phyloP scores from a whole-genome alignment of 2,329 filamentous ascomycete genomes.

The Leptographium lundbergii region DNA sequence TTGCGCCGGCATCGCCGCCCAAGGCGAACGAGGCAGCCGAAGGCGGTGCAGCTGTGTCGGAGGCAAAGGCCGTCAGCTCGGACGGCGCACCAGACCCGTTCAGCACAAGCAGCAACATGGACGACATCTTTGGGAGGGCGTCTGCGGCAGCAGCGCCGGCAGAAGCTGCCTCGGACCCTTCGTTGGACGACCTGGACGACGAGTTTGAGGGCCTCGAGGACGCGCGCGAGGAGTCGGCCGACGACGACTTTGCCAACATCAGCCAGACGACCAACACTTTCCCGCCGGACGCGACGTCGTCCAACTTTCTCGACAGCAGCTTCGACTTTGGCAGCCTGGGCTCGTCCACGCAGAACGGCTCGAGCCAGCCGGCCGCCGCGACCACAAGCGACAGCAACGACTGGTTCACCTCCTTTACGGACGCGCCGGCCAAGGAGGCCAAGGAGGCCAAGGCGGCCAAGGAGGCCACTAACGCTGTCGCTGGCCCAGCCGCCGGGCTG shows the following conservation, averaged over 20 bases:
- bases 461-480: conserved; percentile 5
- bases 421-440: neutral
- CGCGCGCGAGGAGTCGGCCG: conserved; percentile 66
- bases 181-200: conserved; percentile 59
- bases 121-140: neutral
- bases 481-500: neutral
- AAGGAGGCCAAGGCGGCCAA: conserved; percentile 15
- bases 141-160: neutral
- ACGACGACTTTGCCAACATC: conserved; percentile 69
- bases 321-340: conserved; percentile 44
- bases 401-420: conserved; percentile 37
- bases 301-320: conserved; percentile 38
- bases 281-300: conserved; percentile 40
- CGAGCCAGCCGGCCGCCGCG: conserved; percentile 18
- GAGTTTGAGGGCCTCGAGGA: conserved; percentile 77
- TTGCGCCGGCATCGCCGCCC: conserved; percentile 59
- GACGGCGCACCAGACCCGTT: neutral
- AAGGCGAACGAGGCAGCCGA: conserved; percentile 14
- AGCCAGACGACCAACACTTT: conserved; percentile 66
- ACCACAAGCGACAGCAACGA: conserved; percentile 43
- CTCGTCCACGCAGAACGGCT: conserved; percentile 22
- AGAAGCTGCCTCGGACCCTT: too few relatives aligned
- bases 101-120: neutral
- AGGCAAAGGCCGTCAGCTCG: neutral
- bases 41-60: neutral